Percentiles rank a stretch among this genome's conserved stretches.
phyloP scores from a whole-genome alignment of 441 rosid genomes.

The Pelargonium cotyledonis region DNA sequence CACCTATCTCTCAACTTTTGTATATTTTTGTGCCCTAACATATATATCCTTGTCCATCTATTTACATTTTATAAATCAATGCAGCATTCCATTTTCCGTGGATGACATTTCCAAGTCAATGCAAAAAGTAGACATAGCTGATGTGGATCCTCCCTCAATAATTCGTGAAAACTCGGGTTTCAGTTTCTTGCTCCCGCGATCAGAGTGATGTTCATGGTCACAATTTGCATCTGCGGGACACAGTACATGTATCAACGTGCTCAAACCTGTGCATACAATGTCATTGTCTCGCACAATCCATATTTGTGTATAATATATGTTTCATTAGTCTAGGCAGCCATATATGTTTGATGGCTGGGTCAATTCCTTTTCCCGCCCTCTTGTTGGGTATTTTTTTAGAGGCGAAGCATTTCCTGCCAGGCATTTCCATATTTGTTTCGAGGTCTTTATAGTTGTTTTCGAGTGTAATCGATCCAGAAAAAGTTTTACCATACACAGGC shows the following conservation, averaged over 20 bases:
- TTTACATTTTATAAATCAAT: slow-evolving; percentile 10
- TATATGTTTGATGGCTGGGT: slow-evolving; percentile 24
- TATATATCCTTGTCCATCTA: background rate
- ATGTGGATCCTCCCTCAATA: slow-evolving; percentile 87
- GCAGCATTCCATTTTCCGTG: slow-evolving; percentile 97
- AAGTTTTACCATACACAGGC: slow-evolving; percentile 32
- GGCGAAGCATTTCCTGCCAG: too few relatives aligned
- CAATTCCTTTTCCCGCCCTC: slow-evolving; percentile 31
- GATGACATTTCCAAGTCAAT: slow-evolving; percentile 92
- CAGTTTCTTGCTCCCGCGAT: slow-evolving; percentile 75
- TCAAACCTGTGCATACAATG: slow-evolving; percentile 39
- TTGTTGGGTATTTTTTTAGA: slow-evolving; percentile 43
- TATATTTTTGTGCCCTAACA: background rate
- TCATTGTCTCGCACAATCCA: slow-evolving; percentile 24
- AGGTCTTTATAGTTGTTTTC: slow-evolving; percentile 21
- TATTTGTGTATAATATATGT: slow-evolving; percentile 25
- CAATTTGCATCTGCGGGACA: slow-evolving; percentile 6
- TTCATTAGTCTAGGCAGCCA: slow-evolving; percentile 22
- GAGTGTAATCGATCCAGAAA: slow-evolving; percentile 24
- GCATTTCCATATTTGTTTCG: slow-evolving; percentile 21
- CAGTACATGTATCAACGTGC: slow-evolving; percentile 12
- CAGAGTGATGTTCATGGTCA: slow-evolving; percentile 29
- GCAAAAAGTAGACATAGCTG: slow-evolving; percentile 80
- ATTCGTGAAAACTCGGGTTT: slow-evolving; percentile 86
- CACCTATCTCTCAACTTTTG: background rate